phyloP scores from a whole-genome alignment of 192 early-diverging fungal species.

The Bifiguratus adelaidae region DNA sequence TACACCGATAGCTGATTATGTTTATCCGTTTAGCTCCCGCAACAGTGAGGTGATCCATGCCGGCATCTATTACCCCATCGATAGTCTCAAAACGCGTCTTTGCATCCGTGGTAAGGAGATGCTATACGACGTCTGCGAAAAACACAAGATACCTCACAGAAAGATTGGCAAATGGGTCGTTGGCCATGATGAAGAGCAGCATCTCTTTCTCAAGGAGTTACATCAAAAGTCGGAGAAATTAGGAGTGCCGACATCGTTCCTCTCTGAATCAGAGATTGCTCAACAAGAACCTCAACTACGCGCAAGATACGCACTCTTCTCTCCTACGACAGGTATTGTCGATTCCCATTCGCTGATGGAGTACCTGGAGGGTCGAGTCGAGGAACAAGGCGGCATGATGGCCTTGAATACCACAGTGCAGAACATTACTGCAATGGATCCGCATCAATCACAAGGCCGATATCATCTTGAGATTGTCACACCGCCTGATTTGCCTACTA shows the following conservation, averaged over 20 bases:
- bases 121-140: conserved; percentile 51
- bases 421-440: conserved; percentile 13
- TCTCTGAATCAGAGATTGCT: conserved; percentile 21
- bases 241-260: conserved; percentile 38
- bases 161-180: conserved; percentile 75
- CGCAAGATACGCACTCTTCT: conserved; percentile 44
- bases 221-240: conserved; percentile 40
- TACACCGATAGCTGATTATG: not conserved
- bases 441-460: conserved; percentile 6
- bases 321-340: conserved; percentile 71
- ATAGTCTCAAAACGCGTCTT: conserved; percentile 62
- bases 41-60: conserved; percentile 90
- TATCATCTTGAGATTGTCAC: conserved; percentile 44
- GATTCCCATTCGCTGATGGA: conserved; percentile 67
- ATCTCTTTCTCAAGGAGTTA: conserved; percentile 37
- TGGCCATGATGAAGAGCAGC: conserved; percentile 37
- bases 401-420: conserved; percentile 36
- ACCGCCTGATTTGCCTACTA: conserved; percentile 27
- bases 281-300: conserved; percentile 49
- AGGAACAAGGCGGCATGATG: conserved; percentile 42
- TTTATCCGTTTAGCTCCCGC: conserved; percentile 37
- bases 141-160: conserved; percentile 36
- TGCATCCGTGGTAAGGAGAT: conserved; percentile 67
- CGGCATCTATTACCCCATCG: conserved; percentile 70
- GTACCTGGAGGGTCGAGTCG: conserved; percentile 37